Conservation (phyloP, 805 yeast species). For the Kazachstania taianensis region DNA sequence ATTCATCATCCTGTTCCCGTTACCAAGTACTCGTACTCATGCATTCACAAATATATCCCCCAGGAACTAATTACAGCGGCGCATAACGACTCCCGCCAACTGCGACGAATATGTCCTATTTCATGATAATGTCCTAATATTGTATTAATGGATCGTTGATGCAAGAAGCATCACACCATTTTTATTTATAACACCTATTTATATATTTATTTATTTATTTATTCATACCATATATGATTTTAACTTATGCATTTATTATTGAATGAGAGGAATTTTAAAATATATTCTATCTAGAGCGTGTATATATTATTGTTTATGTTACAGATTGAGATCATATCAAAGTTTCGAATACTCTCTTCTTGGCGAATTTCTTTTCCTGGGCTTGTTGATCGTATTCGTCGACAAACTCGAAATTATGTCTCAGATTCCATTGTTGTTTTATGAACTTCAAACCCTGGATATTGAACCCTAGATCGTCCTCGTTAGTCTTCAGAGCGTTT, state of each 20-base stretch:
- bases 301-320: background rate
- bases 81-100: background rate
- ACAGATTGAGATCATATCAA: constrained; percentile 17
- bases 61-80: too few relatives aligned
- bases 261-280: background rate
- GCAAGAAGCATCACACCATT: too few relatives aligned
- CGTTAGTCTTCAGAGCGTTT: constrained; percentile 39
- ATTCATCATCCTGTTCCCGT: too few relatives aligned
- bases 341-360: constrained; percentile 68
- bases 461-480: constrained; percentile 67
- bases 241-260: background rate
- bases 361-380: constrained; percentile 44
- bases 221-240: constrained; percentile 1
- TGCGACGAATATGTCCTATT: background rate
- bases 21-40: too few relatives aligned
- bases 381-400: constrained; percentile 53
- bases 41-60: too few relatives aligned
- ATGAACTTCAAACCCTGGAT: constrained; percentile 70
- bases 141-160: too few relatives aligned
- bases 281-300: background rate
- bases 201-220: constrained; percentile 1
- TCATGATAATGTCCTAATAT: background rate
- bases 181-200: too few relatives aligned
- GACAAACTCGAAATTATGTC: constrained; percentile 62
- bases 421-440: constrained; percentile 67